phyloP scores from a whole-genome alignment of 1,139 yeast genomes.

The Candida sp. region DNA sequence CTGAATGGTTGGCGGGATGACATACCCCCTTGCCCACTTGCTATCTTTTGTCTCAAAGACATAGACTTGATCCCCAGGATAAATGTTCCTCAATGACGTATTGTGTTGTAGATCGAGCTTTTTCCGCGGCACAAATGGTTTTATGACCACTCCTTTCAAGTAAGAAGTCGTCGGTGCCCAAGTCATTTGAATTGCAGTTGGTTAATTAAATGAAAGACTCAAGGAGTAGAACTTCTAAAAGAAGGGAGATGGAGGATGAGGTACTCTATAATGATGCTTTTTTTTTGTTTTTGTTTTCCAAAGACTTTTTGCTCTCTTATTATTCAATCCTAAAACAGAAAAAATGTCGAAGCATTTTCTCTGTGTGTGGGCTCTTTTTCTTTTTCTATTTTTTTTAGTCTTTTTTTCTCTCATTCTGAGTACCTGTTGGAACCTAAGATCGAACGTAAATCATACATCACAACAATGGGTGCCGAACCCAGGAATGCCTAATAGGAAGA shows the following conservation, averaged over 20 bases:
- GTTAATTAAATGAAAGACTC: not conserved
- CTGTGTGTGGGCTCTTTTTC: not conserved
- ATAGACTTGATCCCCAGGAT: constrained; percentile 83
- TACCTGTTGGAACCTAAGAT: constrained; percentile 2
- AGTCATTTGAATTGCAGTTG: constrained; percentile 10
- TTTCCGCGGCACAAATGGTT: constrained; percentile 66
- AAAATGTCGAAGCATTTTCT: not conserved
- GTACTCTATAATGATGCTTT: not conserved
- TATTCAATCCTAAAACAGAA: not conserved
- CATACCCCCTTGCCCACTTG: constrained; percentile 85
- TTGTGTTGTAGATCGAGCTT: constrained; percentile 45
- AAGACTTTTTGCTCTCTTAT: not conserved
- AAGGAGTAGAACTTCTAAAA: not conserved
- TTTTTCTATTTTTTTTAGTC: not conserved
- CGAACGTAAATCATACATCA: not conserved
- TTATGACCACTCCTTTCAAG: constrained; percentile 54
- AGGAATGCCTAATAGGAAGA: not conserved
- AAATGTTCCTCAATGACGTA: constrained; percentile 54
- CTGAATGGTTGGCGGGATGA: constrained; percentile 65
- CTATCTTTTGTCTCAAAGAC: constrained; percentile 69
- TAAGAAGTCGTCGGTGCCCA: constrained; percentile 46
- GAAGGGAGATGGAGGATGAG: not conserved
- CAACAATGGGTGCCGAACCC: not conserved
- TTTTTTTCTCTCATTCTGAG: not conserved
- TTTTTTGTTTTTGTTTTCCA: not conserved